These are phyloP conservation scores for Porcisia deanei DNA, from an alignment of 208 protist genomes.

Conservation along the genomic window DNA sequence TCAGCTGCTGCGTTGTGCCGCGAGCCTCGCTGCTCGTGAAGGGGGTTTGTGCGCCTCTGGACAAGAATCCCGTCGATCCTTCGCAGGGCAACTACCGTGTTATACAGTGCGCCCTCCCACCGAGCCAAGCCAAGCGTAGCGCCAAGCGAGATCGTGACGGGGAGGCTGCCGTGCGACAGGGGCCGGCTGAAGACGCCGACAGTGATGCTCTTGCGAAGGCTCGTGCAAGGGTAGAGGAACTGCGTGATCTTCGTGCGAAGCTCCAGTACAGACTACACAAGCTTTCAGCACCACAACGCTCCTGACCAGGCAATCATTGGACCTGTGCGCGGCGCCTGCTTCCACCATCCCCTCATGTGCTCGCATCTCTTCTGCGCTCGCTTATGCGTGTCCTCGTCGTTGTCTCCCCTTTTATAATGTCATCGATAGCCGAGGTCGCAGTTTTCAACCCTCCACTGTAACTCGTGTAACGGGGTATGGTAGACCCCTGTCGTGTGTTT, in stretches of 20 bases:
- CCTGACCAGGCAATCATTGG: not conserved
- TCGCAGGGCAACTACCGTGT: slow-evolving; percentile 25
- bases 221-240: slow-evolving; percentile 35
- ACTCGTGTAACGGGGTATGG: not conserved
- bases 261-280: slow-evolving; percentile 17
- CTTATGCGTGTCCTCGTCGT: not conserved
- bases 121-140: not conserved
- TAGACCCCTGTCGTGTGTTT: not conserved
- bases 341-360: not conserved
- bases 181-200: not conserved
- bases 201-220: slow-evolving; percentile 8
- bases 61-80: slow-evolving; percentile 66
- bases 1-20: slow-evolving; percentile 44
- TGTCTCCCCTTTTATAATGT: not conserved
- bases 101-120: slow-evolving; percentile 11
- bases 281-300: not conserved
- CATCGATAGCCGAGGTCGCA: not conserved
- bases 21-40: slow-evolving; percentile 15
- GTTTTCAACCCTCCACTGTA: not conserved
- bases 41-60: slow-evolving; percentile 29
- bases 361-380: not conserved
- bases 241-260: slow-evolving; percentile 29
- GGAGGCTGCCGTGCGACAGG: not conserved
- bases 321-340: not conserved
- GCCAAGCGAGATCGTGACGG: slow-evolving; percentile 11